Percentiles rank a stretch among this genome's conserved stretches.
These are phyloP conservation scores for Suillus ampliporus DNA, from an alignment of 768 basidiomycete genomes.

Conservation along the genomic window DNA sequence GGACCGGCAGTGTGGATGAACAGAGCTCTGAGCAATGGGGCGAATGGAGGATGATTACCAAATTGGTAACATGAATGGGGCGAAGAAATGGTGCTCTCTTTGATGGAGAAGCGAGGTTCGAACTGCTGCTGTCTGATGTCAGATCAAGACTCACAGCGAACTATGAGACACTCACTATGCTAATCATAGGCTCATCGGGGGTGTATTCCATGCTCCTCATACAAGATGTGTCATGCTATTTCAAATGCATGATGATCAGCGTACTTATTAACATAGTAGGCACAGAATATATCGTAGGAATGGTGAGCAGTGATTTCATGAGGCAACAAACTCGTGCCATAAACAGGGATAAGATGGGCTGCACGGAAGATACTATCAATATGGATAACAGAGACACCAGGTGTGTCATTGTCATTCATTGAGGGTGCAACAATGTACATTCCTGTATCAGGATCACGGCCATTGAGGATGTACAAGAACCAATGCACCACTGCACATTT, in stretches of 20 bases:
- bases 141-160: too few species aligned
- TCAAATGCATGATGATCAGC: conserved; percentile 32
- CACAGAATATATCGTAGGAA: conserved; percentile 21
- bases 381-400: conserved; percentile 9
- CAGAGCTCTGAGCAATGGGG: too few species aligned
- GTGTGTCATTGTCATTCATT: conserved; percentile 6
- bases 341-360: conserved; percentile 28
- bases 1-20: too few species aligned
- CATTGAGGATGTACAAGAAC: conserved; percentile 22
- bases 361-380: conserved; percentile 21
- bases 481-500: conserved; percentile 35
- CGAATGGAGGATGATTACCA: too few species aligned
- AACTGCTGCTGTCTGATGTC: too few species aligned
- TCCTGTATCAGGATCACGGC: conserved; percentile 25
- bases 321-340: conserved; percentile 15
- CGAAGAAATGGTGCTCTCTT: too few species aligned
- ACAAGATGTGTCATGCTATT: conserved; percentile 16
- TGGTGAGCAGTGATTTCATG: conserved; percentile 11
- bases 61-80: too few species aligned
- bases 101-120: too few species aligned
- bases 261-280: conserved; percentile 22
- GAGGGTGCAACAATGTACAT: conserved; percentile 32
- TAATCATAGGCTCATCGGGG: too few species aligned
- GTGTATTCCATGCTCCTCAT: too few species aligned
- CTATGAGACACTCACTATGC: too few species aligned